A percentile compares a stretch with the other conserved stretches of the same genome.
Evolutionary conservation across 495 filamentous ascomycete genomes (phyloP).

Genomic region (Tuber aestivum): DNA sequence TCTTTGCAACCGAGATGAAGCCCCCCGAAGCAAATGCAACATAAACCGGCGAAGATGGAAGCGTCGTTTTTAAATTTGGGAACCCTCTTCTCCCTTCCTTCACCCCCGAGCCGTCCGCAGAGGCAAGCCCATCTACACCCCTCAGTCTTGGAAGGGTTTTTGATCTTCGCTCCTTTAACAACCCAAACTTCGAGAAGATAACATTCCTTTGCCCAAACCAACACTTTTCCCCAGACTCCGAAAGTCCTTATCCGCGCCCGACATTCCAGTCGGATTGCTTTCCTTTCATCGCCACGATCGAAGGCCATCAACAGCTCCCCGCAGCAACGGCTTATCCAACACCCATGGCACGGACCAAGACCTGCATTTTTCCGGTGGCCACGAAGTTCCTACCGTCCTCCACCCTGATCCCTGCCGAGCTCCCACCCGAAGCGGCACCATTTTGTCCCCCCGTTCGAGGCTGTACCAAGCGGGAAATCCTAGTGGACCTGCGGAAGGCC

Average conservation of each 20-base stretch:
- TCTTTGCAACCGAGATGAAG: background rate
- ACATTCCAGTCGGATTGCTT: background rate
- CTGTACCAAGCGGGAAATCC: background rate
- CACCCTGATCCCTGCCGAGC: background rate
- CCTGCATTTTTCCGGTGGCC: background rate
- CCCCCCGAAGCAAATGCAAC: background rate
- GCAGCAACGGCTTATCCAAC: background rate
- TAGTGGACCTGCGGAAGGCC: background rate
- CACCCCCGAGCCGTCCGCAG: background rate
- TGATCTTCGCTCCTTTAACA: background rate
- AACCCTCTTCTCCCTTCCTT: background rate
- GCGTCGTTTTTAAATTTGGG: background rate
- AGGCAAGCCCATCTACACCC: background rate
- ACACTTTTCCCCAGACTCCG: background rate
- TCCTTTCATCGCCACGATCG: background rate
- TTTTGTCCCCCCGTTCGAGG: background rate
- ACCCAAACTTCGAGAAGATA: background rate
- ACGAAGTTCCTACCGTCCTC: background rate
- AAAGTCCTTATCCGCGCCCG: background rate
- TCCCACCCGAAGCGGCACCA: background rate
- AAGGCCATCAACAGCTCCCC: background rate
- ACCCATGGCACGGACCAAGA: background rate
- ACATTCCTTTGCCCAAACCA: background rate
- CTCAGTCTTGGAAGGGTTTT: background rate
- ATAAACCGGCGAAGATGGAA: background rate